Base-by-base conservation (phyloP, 2,329 filamentous ascomycete genomes). In the Grosmannia huntii region DNA sequence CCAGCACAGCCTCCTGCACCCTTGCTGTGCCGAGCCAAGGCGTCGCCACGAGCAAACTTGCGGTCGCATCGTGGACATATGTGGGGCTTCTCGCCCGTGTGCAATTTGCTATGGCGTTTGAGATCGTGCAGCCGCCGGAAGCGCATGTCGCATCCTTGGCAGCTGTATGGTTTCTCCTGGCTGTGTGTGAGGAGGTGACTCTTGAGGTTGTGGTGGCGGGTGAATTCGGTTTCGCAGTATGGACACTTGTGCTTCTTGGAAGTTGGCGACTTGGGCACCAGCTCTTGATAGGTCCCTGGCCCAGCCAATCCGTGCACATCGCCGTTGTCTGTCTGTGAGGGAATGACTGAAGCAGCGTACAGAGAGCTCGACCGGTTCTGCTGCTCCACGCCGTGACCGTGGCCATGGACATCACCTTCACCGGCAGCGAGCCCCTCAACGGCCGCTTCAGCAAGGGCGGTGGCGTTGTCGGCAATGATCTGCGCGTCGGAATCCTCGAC, bases 81-180 rank as follows among this genome's bases (percentile, higher is more conserved):
- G 66, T 99, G 94, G 14, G 91, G 91, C 67, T 95, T 86, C 74
- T 99, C 94, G 58, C 94, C 94, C 0, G 92, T 97, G 68, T 99
- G 94, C 25, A 99, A 81, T 73, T 99, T 99, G 63, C 87, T 90
- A 70, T 99, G 94, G 48, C 94, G 84, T 75, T 99, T 99, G 64
- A 99, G 74, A 68, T 99, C 94, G 69, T 99, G 94, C 56, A 97
- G 77, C 62, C 94, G 84, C 58, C 94, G 83, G 72, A 99, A 99
- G 56, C 92, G 85, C 71, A 94, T 89, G 65, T 92, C 83, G 70
- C 94, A 99, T n/a, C 89, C 90, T 62, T 89, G 85, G 69, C 94
- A 99, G 31, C 94, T 83, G 68, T 94, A 99, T 0, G 94, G 94
- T 72, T 99, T 99, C 71, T 99, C 94, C 76, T 99, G 92, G 67